A percentile compares a stretch with the other conserved stretches of the same genome.
phyloP scores from a whole-genome alignment of 495 filamentous ascomycete species.

The Margaritispora aquatica region DNA sequence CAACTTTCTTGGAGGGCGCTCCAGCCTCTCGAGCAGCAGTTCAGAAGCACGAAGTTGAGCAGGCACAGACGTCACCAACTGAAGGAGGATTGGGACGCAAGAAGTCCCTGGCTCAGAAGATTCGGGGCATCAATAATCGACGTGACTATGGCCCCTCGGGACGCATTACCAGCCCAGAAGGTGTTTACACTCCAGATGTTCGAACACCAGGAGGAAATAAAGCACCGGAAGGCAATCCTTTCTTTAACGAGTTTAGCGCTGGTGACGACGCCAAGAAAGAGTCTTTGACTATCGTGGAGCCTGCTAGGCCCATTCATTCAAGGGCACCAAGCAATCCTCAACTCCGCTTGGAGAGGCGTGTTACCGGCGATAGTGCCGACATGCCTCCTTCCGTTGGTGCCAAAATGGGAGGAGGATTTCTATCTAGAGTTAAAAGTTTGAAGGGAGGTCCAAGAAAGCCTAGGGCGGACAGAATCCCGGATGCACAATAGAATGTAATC shows the following conservation, averaged over 20 bases:
- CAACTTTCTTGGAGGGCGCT: constrained; percentile 92
- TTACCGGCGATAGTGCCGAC: constrained; percentile 56
- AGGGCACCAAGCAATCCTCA: constrained; percentile 57
- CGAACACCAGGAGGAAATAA: constrained; percentile 32
- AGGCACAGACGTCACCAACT: constrained; percentile 27
- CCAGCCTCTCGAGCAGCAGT: constrained; percentile 83
- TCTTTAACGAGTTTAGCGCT: constrained; percentile 77
- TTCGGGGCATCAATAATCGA: constrained; percentile 59
- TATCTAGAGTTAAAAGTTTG: constrained; percentile 84
- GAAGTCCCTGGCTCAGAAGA: constrained; percentile 86
- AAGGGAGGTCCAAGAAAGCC: constrained; percentile 47
- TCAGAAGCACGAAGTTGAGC: constrained; percentile 64
- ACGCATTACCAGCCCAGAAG: constrained; percentile 47
- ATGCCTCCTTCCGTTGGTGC: constrained; percentile 22
- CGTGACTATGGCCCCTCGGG: constrained; percentile 44
- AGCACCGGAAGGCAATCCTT: constrained; percentile 62
- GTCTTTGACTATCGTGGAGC: constrained; percentile 48
- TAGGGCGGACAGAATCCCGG: not conserved
- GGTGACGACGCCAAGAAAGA: constrained; percentile 63
- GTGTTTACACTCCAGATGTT: constrained; percentile 34
- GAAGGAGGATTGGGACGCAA: constrained; percentile 67
- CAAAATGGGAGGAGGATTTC: constrained; percentile 50
- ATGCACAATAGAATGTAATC: too few species aligned
- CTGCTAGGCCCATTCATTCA: constrained; percentile 29
- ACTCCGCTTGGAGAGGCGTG: constrained; percentile 55